A percentile compares a stretch with the other conserved stretches of the same genome.
Conservation (phyloP, 140 eudicot species). For the Flaveria floridana region DNA sequence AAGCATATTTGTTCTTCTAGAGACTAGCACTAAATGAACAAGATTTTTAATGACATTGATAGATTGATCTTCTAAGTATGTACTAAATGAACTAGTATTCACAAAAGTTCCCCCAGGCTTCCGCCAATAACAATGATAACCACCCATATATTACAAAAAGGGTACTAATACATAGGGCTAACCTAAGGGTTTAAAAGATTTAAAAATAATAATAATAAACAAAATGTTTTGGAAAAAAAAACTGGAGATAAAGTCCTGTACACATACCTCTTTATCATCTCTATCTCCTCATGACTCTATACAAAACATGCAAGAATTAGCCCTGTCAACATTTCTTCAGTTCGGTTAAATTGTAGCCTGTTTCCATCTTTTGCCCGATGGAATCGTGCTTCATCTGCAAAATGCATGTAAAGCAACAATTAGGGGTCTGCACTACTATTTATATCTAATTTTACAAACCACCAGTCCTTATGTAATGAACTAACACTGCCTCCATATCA, state of each 20-base stretch:
- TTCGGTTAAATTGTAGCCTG: background rate
- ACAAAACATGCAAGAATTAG: constrained; percentile 22
- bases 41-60: constrained; percentile 39
- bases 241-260: constrained; percentile 7
- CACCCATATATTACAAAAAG: constrained; percentile 45
- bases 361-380: constrained; percentile 28
- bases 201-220: background rate
- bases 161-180: constrained; percentile 54
- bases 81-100: constrained; percentile 46
- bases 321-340: constrained; percentile 20
- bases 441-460: background rate
- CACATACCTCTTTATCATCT: constrained; percentile 26
- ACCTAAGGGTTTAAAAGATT: constrained; percentile 42
- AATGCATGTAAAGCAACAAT: background rate
- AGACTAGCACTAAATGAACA: constrained; percentile 12
- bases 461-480: constrained; percentile 6
- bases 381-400: constrained; percentile 28
- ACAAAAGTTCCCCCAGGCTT: constrained; percentile 65
- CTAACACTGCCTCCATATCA: background rate
- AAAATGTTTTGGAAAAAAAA: background rate
- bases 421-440: background rate
- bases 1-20: constrained; percentile 5
- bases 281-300: constrained; percentile 21
- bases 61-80: constrained; percentile 32
- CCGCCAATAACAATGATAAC: constrained; percentile 49